Conservation (phyloP, 2,329 filamentous ascomycete genomes). For the Cytospora schulzeri region DNA sequence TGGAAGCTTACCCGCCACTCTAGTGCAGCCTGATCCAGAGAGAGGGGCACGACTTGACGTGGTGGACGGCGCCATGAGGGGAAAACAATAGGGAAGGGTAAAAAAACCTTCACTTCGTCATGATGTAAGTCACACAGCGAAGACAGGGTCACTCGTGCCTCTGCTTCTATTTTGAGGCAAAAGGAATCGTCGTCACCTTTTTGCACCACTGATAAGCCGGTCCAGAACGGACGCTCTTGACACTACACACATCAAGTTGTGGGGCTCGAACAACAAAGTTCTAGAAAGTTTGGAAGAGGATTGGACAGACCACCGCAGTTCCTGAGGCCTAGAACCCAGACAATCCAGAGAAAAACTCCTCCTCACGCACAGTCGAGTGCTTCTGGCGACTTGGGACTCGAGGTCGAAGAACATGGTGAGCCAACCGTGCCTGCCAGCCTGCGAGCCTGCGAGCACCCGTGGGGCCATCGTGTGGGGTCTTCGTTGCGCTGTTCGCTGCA, state of each 20-base stretch:
- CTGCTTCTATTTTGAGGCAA: not conserved
- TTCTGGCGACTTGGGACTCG: not conserved
- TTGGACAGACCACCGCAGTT: not conserved
- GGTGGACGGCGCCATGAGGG: constrained; percentile 14
- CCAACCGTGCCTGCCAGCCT: constrained; percentile 11
- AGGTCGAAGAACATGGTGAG: constrained; percentile 6
- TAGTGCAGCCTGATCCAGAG: constrained; percentile 3
- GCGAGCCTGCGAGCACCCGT: constrained; percentile 1
- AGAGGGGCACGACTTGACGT: constrained; percentile 17
- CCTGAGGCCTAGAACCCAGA: constrained; percentile 9
- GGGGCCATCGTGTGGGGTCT: constrained; percentile 11
- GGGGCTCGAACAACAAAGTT: constrained; percentile 7
- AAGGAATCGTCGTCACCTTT: not conserved
- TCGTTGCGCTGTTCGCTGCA: constrained; percentile 8
- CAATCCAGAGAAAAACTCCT: too few species aligned
- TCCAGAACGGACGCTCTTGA: not conserved
- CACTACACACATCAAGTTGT: constrained; percentile 5
- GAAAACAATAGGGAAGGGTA: not conserved
- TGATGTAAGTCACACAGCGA: not conserved
- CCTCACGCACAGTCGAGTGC: not conserved
- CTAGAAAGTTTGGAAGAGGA: constrained; percentile 5
- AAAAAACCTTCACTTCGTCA: constrained; percentile 2
- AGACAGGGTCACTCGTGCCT: not conserved
- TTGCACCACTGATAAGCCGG: not conserved
- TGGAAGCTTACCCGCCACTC: constrained; percentile 7